Conservation (phyloP, 1,139 yeast genomes). For the Pneumocystis jirovecii region DNA sequence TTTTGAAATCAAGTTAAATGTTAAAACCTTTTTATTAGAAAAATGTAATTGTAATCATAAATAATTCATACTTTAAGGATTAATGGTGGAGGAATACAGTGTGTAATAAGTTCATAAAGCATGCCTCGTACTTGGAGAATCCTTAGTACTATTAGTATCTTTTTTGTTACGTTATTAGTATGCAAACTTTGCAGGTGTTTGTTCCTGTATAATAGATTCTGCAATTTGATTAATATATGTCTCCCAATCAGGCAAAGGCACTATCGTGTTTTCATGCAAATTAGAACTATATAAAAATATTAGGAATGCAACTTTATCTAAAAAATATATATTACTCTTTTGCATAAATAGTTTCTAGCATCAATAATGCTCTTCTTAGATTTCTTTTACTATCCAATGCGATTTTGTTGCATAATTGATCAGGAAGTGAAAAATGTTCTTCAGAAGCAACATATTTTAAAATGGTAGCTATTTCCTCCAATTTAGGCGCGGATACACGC, state of each 20-base stretch:
- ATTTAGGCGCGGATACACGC: slow-evolving; percentile 70
- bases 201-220: slow-evolving; percentile 39
- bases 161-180: slow-evolving; percentile 16
- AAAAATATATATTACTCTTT: slow-evolving; percentile 27
- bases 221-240: slow-evolving; percentile 55
- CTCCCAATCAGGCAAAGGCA: slow-evolving; percentile 75
- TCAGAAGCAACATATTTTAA: slow-evolving; percentile 40
- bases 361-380: slow-evolving; percentile 59
- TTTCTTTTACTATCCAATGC: slow-evolving; percentile 51
- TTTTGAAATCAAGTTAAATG: slow-evolving; percentile 34
- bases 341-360: slow-evolving; percentile 73
- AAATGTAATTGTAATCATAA: background rate
- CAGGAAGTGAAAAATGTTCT: slow-evolving; percentile 39
- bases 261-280: slow-evolving; percentile 23
- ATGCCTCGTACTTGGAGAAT: slow-evolving; percentile 59
- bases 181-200: slow-evolving; percentile 38
- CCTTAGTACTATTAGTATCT: slow-evolving; percentile 19
- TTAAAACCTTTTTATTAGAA: background rate
- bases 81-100: slow-evolving; percentile 77
- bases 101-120: slow-evolving; percentile 73
- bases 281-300: slow-evolving; percentile 24
- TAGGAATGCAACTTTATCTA: background rate
- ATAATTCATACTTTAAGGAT: slow-evolving; percentile 37
- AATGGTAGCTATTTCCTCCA: slow-evolving; percentile 40
- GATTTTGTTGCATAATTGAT: slow-evolving; percentile 35